Base-by-base conservation (phyloP, 2,329 filamentous ascomycete genomes). In the Paecilomyces variotii region DNA sequence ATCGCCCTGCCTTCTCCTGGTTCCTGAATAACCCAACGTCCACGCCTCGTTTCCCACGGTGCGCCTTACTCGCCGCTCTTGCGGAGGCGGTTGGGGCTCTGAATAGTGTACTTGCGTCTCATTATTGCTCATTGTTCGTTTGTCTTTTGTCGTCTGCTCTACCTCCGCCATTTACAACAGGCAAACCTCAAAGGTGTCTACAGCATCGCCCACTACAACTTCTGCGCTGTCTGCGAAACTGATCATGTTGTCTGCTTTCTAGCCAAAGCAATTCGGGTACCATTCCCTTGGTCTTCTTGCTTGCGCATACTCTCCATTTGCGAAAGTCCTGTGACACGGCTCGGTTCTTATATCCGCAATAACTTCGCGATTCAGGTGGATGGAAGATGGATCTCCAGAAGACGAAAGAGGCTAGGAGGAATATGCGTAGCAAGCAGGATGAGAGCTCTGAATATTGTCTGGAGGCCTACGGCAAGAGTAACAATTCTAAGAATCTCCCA, bases 361-460 rank as follows among this genome's bases (percentile, higher is more conserved):
- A 14, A 12, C 30, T 32, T 56, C 12, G 39, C 24, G 51, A 32
- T 28, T 49, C 19, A 30, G 12, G 59, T 61, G 58, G 57, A 64
- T 64, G 63, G 60, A 32, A 62, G 56, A 76, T 76, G 74, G 72
- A 76, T 64, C 69, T 75, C 58, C 74, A 74, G 61, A 73, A 72
- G 56, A 71, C 74, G 30, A 75, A 76, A 63, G 72, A 75, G 63
- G 69, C 74, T 56, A 70, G 67, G 55, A 64, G 67, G 56, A 64
- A 68, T 58, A 61, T 68, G 57, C 67, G 65, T 57, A 63, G 65
- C 34, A 70, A 70, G 35, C 69, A 74, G 59, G 72, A 75, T 55
- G 74, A 75, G 56, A 63, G 67, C 39, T 61, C 70, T 7, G 74
- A 75, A 49, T 69, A 70, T 60, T 64, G 70, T 27, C 61, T 74